These are phyloP conservation scores for Suillus paluster DNA, from an alignment of 768 basidiomycete species.

Conservation along the genomic window DNA sequence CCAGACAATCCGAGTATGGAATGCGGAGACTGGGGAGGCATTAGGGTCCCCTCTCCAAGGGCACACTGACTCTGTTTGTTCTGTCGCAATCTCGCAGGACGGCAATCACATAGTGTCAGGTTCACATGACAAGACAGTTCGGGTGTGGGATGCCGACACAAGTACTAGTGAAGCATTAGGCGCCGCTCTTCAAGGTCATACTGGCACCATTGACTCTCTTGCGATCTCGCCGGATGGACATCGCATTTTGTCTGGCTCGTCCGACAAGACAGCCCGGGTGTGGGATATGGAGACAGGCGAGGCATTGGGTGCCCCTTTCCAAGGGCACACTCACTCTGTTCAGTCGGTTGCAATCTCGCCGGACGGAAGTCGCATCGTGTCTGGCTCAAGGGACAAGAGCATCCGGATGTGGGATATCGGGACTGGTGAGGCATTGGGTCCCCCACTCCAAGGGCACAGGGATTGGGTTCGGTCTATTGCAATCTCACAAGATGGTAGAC, in stretches of 20 bases:
- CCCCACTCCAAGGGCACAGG: too few species aligned
- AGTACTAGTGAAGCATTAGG: not conserved
- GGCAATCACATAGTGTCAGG: slow-evolving; percentile 14
- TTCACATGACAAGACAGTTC: slow-evolving; percentile 12
- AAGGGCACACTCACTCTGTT: too few species aligned
- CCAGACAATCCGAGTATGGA: not conserved
- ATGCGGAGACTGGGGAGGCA: not conserved
- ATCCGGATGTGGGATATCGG: too few species aligned
- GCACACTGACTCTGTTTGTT: not conserved
- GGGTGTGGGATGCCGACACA: slow-evolving; percentile 16
- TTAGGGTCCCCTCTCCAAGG: not conserved
- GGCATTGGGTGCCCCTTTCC: too few species aligned
- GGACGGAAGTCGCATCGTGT: too few species aligned
- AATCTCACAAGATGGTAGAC: too few species aligned
- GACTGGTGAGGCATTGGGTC: too few species aligned
- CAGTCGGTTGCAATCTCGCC: too few species aligned
- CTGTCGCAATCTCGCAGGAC: slow-evolving; percentile 8
- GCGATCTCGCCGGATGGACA: slow-evolving; percentile 4
- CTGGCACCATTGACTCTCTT: not conserved
- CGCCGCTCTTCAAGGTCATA: not conserved
- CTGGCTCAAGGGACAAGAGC: too few species aligned
- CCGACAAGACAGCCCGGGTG: not conserved
- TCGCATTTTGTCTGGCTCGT: not conserved
- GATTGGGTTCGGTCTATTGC: too few species aligned
- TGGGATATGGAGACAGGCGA: not conserved